Evolutionary conservation across 23 red algal species (phyloP).

Genomic region (Gracilaria caudata): DNA sequence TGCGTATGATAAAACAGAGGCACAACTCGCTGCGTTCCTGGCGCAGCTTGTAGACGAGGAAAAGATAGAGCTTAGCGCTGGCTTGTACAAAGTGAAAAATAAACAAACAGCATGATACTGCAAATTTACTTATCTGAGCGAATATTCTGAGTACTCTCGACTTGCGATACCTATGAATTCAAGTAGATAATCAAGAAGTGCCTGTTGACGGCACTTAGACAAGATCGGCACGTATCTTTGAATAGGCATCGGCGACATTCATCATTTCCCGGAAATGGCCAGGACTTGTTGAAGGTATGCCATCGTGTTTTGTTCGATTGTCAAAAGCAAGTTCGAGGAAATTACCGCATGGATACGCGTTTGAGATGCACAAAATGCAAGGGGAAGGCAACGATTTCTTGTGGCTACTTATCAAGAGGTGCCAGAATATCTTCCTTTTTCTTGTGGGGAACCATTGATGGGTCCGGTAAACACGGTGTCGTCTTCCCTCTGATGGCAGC

Average conservation of each 20-base stretch:
- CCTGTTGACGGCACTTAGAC: too few relatives aligned
- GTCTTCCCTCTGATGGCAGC: slow-evolving; percentile 22
- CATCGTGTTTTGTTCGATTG: too few relatives aligned
- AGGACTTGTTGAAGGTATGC: too few relatives aligned
- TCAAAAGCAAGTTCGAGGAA: too few relatives aligned
- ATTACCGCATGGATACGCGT: not conserved
- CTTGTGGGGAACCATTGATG: slow-evolving; percentile 42
- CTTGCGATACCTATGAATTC: not conserved
- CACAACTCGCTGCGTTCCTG: slow-evolving; percentile 59
- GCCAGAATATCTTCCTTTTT: slow-evolving; percentile 35
- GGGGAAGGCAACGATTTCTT: not conserved
- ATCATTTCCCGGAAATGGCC: too few relatives aligned
- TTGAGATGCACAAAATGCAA: not conserved
- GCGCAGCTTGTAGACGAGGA: slow-evolving; percentile 44
- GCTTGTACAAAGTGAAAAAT: slow-evolving; percentile 58
- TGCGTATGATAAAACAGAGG: slow-evolving; percentile 60
- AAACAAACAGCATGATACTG: not conserved
- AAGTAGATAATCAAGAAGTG: too few relatives aligned
- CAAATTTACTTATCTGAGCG: too few relatives aligned
- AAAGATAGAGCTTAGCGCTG: slow-evolving; percentile 59
- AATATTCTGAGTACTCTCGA: not conserved
- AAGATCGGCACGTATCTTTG: too few relatives aligned
- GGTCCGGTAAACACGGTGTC: slow-evolving; percentile 43
- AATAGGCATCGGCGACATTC: too few relatives aligned
- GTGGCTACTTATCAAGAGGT: not conserved